Evolutionary conservation across 352 stramenopile species (phyloP).

Genomic region (Globisporangium spinosum): DNA sequence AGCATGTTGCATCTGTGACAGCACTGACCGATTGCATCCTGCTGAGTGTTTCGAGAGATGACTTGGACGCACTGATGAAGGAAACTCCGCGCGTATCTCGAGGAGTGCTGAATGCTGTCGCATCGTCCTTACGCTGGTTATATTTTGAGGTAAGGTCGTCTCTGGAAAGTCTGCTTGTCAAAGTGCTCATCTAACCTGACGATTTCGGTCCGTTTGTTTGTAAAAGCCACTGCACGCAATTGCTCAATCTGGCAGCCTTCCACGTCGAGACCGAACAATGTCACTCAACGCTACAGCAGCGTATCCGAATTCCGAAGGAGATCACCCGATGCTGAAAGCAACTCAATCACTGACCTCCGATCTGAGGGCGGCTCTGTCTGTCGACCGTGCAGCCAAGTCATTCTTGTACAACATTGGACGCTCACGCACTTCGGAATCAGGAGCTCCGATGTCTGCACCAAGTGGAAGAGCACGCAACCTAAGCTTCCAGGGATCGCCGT

Average conservation of each 20-base stretch:
- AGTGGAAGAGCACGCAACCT: slow-evolving; percentile 32
- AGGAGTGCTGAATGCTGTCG: slow-evolving; percentile 78
- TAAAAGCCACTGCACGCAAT: slow-evolving; percentile 55
- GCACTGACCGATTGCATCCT: slow-evolving; percentile 62
- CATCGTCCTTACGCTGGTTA: slow-evolving; percentile 64
- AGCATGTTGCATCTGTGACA: slow-evolving; percentile 72
- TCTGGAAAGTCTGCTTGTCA: background rate
- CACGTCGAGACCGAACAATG: slow-evolving; percentile 42
- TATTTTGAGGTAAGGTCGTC: slow-evolving; percentile 60
- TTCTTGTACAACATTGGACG: slow-evolving; percentile 73
- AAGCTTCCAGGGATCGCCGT: slow-evolving; percentile 31
- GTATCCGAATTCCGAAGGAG: slow-evolving; percentile 18
- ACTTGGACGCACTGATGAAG: slow-evolving; percentile 71
- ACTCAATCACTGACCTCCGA: slow-evolving; percentile 56
- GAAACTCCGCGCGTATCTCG: slow-evolving; percentile 63
- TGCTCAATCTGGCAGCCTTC: slow-evolving; percentile 58
- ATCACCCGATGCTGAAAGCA: slow-evolving; percentile 43
- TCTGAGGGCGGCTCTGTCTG: slow-evolving; percentile 63
- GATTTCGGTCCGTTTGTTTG: background rate
- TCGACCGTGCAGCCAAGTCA: slow-evolving; percentile 65
- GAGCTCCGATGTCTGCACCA: slow-evolving; percentile 31
- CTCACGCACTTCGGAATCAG: slow-evolving; percentile 29
- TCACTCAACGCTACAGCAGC: slow-evolving; percentile 27
- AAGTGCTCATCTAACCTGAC: background rate
- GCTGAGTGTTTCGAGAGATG: slow-evolving; percentile 64